Evolutionary conservation across 2,329 filamentous ascomycete genomes (phyloP).

Genomic region (Sporothrix inflata): DNA sequence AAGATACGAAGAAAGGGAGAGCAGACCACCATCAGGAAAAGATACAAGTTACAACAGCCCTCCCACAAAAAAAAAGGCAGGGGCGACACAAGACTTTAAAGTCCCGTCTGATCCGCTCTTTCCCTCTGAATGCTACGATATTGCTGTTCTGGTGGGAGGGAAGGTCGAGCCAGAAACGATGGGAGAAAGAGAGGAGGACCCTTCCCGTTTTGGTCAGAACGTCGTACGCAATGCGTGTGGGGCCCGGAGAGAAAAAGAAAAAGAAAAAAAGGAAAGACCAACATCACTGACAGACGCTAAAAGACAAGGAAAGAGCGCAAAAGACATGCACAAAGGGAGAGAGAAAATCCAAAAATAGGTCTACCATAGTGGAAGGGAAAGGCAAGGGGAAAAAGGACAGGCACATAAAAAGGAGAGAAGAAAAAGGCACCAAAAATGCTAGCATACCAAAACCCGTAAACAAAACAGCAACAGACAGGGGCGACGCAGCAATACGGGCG

Average conservation of each 20-base stretch:
- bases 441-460: not conserved
- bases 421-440: not conserved
- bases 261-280: not conserved
- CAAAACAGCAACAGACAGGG: constrained; percentile 12
- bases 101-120: constrained; percentile 16
- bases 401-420: not conserved
- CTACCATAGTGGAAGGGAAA: not conserved
- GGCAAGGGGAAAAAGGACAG: not conserved
- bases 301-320: not conserved
- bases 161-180: not conserved
- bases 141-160: not conserved
- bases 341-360: constrained; percentile 16
- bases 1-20: constrained; percentile 20
- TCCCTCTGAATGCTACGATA: constrained; percentile 1
- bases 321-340: not conserved
- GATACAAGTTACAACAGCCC: constrained; percentile 12
- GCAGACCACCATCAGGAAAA: not conserved
- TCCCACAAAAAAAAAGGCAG: not conserved
- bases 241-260: not conserved
- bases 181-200: not conserved
- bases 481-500: constrained; percentile 14
- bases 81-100: not conserved
- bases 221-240: constrained; percentile 21
- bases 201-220: constrained; percentile 11
- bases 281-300: not conserved